Base-by-base conservation (phyloP, 495 filamentous ascomycete species). In the Darksidea phi region DNA sequence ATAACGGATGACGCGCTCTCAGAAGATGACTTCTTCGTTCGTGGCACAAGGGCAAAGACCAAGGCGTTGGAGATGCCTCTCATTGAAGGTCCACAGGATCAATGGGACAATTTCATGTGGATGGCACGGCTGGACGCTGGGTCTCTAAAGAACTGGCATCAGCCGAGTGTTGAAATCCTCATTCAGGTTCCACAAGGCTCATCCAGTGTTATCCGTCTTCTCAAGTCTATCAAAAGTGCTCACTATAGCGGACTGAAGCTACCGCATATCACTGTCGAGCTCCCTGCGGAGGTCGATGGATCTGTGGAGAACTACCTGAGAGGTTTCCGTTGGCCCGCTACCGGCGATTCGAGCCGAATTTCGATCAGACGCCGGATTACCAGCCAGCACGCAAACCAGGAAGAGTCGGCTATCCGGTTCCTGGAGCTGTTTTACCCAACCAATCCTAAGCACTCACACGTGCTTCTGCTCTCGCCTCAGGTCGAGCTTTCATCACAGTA, bases 391-490 rank as follows among this genome's bases (percentile, higher is more conserved):
- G 59, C 84, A 52, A 81, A 79, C 43, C 77, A 80, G 65, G 77
- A 85, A 55, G 78, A 91, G 73, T 78, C 85, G 47, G 86, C 89
- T 7, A 74, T 87, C 17, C 83, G 84, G 54, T 85, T 88, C 34
- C 74, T 94, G 12, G 90, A 96, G 72, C 85, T 87, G 0, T 95
- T 92, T 69, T 96, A 88, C 77, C 90, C 91, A 8, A 71, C 78
- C 5, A 76, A 84, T 57, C 77, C 82, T 12, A 64, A 67, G 0
- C 62, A 82, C 47, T 85, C 86, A 2, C 89, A 95, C 72, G 80
- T 95, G 10, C 78, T 96, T 25, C 70, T 95, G 18, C 78, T 96
- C 2, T 90, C 89, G 13, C 84, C 91, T 0, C 84, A 92, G 66
- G 80, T 78, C 6, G 85, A 96, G 67, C 67, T 96, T 1, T 87